Evolutionary conservation across 2,329 filamentous ascomycete genomes (phyloP).

Genomic region (Aspergillus texensis): DNA sequence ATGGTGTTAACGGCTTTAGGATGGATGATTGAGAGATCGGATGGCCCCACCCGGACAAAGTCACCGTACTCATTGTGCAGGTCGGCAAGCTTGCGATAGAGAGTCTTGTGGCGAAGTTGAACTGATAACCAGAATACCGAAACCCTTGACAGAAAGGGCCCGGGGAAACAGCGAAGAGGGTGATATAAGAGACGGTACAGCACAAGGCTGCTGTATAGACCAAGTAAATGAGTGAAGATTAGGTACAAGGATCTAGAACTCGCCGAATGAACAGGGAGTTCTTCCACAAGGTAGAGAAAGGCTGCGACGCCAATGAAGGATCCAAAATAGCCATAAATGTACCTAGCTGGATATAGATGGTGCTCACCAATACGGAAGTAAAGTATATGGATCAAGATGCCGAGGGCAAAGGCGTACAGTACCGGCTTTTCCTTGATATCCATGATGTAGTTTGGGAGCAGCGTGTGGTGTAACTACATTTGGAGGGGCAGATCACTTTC

Average conservation of each 20-base stretch:
- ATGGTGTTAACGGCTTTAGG: neutral
- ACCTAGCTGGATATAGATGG: neutral
- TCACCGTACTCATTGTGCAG: slow-evolving; percentile 1
- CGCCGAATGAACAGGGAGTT: neutral
- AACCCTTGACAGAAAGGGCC: neutral
- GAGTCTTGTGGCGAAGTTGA: neutral
- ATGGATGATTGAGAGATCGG: neutral
- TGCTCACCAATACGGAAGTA: slow-evolving; percentile 1
- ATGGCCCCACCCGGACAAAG: slow-evolving; percentile 3
- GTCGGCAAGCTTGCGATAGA: neutral
- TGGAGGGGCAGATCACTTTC: neutral
- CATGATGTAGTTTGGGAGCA: neutral
- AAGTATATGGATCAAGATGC: neutral
- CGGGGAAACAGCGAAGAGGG: neutral
- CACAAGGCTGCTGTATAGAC: neutral
- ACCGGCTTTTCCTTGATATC: neutral
- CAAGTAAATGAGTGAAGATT: neutral
- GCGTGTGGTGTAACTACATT: neutral
- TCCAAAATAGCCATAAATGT: neutral
- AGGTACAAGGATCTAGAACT: neutral
- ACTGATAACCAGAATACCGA: neutral
- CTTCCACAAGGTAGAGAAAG: neutral
- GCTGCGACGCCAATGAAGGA: neutral
- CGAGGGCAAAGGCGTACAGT: neutral
- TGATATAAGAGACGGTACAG: neutral